phyloP scores from a whole-genome alignment of 2,329 filamentous ascomycete species.

The Penicillium brevicompactum region DNA sequence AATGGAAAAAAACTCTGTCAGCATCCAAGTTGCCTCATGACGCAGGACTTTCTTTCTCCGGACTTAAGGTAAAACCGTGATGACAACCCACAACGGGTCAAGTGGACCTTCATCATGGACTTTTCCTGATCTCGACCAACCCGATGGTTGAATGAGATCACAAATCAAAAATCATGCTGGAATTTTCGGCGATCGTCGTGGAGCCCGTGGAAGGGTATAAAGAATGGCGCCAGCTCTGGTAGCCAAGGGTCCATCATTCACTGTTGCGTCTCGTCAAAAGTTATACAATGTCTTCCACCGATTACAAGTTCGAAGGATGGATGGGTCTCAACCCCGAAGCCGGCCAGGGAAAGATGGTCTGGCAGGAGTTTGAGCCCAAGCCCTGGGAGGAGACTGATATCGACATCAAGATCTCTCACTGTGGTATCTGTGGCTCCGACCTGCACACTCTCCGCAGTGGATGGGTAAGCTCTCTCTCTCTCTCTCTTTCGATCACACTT shows the following conservation, averaged over 20 bases:
- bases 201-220: slow-evolving; percentile 7
- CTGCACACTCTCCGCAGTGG: slow-evolving; percentile 59
- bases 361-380: slow-evolving; percentile 63
- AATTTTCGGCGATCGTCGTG: slow-evolving; percentile 1
- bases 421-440: slow-evolving; percentile 66
- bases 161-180: background rate
- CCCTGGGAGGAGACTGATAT: slow-evolving; percentile 65
- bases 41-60: background rate
- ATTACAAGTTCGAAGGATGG: slow-evolving; percentile 60
- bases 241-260: background rate
- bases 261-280: background rate
- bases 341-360: slow-evolving; percentile 56
- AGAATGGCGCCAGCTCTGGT: background rate
- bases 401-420: slow-evolving; percentile 65
- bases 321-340: slow-evolving; percentile 52
- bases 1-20: too few species aligned
- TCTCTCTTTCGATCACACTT: too few species aligned
- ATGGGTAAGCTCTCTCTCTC: slow-evolving; percentile 30
- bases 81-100: slow-evolving; percentile 2
- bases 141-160: background rate
- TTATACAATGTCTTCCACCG: slow-evolving; percentile 31
- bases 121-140: background rate
- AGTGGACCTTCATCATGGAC: slow-evolving; percentile 4
- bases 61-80: slow-evolving; percentile 4
- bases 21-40: background rate